A percentile compares a stretch with the other conserved stretches of the same genome.
These are phyloP conservation scores for Aurantiochytrium sp. DNA, from an alignment of 108 stramenopile genomes.

Conservation along the genomic window DNA sequence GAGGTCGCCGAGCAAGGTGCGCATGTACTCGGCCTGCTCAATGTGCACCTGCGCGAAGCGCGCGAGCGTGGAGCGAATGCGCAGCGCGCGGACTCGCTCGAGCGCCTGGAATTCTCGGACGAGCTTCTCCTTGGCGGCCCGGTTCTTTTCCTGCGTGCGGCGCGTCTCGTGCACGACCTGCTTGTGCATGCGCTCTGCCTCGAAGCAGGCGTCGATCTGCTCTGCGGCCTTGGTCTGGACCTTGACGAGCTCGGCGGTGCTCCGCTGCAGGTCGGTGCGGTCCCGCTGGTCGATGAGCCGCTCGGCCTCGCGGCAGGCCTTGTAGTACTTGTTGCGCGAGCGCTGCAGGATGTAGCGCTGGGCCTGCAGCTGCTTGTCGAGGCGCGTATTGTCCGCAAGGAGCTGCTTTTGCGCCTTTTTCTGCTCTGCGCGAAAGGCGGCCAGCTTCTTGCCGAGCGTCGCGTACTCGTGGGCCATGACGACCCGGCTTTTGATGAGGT, in stretches of 20 bases:
- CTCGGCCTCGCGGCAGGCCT: not conserved
- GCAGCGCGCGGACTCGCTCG: not conserved
- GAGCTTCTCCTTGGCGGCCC: not conserved
- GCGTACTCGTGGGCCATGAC: conserved; percentile 1
- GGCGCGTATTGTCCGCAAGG: not conserved
- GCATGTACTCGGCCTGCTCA: conserved; percentile 7
- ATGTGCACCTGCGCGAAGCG: not conserved
- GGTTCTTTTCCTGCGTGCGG: not conserved
- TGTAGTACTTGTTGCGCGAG: not conserved
- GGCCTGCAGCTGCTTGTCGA: conserved; percentile 17
- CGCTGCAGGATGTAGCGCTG: not conserved
- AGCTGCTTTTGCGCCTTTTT: not conserved
- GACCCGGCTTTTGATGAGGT: conserved; percentile 22
- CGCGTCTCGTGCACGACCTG: conserved; percentile 2
- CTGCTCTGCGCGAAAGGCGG: not conserved
- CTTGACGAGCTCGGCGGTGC: not conserved
- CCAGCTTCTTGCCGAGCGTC: not conserved
- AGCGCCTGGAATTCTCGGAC: not conserved
- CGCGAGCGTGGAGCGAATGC: not conserved
- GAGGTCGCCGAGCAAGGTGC: not conserved
- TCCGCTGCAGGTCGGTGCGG: not conserved
- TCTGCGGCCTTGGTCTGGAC: not conserved
- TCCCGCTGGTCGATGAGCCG: not conserved
- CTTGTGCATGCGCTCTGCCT: conserved; percentile 4
- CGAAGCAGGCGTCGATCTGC: not conserved